Evolutionary conservation across 257 asterid species (phyloP).

Genomic region (Nicotiana otophora): DNA sequence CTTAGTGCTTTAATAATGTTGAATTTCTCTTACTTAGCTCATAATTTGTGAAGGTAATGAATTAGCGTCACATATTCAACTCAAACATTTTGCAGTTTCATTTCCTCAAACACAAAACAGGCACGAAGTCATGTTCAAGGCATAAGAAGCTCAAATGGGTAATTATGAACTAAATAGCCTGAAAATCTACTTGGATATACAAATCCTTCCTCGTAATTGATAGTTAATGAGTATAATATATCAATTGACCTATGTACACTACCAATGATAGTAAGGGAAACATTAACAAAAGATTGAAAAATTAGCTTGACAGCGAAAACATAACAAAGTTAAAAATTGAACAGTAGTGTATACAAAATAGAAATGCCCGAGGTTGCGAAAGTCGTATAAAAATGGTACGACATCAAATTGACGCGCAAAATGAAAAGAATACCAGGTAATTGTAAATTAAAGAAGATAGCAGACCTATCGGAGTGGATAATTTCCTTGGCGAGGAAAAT

Average conservation of each 20-base stretch:
- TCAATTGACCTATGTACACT: neutral
- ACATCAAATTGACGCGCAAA: too few relatives aligned
- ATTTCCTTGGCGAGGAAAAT: slow-evolving; percentile 54
- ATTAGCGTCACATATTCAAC: neutral
- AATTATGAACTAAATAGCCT: neutral
- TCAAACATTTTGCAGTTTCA: neutral
- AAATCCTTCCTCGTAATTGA: neutral
- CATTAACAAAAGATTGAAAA: too few relatives aligned
- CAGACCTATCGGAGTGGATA: slow-evolving; percentile 68
- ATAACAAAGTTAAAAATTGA: too few relatives aligned
- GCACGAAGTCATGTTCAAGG: neutral
- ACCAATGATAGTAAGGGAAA: too few relatives aligned
- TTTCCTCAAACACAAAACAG: neutral
- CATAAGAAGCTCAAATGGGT: neutral
- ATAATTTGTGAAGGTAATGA: neutral
- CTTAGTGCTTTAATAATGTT: neutral
- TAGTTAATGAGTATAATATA: neutral
- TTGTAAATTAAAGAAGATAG: neutral
- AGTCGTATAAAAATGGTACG: too few relatives aligned
- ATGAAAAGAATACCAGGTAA: too few relatives aligned
- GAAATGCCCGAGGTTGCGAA: too few relatives aligned
- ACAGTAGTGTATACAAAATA: too few relatives aligned
- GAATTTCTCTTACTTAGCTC: neutral
- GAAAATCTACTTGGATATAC: neutral
- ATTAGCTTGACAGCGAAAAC: too few relatives aligned